These are phyloP conservation scores for Podila verticillata DNA, from an alignment of 192 early-diverging fungal species.

Conservation along the genomic window DNA sequence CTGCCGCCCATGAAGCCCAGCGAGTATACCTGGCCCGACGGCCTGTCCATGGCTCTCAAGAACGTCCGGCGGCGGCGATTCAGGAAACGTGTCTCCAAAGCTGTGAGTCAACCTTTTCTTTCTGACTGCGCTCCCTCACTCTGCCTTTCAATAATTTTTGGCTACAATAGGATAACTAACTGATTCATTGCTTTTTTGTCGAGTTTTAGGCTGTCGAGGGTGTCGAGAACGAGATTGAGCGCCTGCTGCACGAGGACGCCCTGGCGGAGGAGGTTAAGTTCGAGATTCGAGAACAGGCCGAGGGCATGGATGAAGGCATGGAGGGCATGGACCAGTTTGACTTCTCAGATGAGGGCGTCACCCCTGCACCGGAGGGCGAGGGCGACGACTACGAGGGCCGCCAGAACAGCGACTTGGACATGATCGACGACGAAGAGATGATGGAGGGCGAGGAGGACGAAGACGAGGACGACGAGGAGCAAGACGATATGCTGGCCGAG, in stretches of 20 bases:
- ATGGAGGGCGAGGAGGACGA: conserved; percentile 56
- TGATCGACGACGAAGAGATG: conserved; percentile 55
- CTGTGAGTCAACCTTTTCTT: conserved; percentile 50
- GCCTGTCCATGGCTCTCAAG: conserved; percentile 80
- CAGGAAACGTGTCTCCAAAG: conserved; percentile 81
- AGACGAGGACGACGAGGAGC: conserved; percentile 45
- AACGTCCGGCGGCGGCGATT: conserved; percentile 83
- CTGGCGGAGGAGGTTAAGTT: conserved; percentile 76
- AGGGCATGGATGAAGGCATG: conserved; percentile 10
- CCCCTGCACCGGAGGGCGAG: conserved; percentile 47
- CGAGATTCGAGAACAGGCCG: conserved; percentile 34
- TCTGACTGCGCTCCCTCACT: too few species aligned
- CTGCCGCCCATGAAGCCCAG: conserved; percentile 54
- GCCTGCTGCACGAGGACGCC: conserved; percentile 77
- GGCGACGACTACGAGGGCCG: too few species aligned
- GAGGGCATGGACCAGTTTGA: conserved; percentile 20
- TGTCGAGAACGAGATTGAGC: conserved; percentile 85
- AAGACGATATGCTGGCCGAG: conserved; percentile 55
- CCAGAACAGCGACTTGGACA: conserved; percentile 52
- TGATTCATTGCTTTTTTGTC: neutral
- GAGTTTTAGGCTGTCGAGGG: conserved; percentile 75
- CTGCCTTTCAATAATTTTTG: too few species aligned
- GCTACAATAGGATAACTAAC: too few species aligned
- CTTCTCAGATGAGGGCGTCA: conserved; percentile 17
- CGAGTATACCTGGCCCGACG: conserved; percentile 79